These are phyloP conservation scores for Omphalea diandra DNA, from an alignment of 441 rosid genomes.

Conservation along the genomic window DNA sequence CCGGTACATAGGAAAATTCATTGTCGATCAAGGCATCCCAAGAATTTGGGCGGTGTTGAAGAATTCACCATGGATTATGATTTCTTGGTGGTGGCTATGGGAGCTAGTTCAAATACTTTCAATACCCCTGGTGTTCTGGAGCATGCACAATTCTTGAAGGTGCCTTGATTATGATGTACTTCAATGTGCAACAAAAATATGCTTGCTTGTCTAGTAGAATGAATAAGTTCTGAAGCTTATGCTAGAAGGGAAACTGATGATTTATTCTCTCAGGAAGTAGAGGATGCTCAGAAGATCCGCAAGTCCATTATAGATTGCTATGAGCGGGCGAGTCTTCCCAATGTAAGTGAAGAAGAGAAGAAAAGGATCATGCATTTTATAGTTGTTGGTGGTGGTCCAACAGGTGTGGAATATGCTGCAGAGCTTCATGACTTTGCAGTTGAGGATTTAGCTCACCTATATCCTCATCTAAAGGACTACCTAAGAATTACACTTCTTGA, in stretches of 20 bases:
- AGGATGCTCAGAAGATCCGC: constrained; percentile 84
- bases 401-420: constrained; percentile 93
- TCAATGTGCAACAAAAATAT: no score
- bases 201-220: no score
- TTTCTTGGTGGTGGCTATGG: constrained; percentile 80
- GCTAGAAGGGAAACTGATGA: background rate
- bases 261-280: constrained; percentile 62
- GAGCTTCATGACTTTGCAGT: constrained; percentile 78
- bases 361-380: constrained; percentile 78
- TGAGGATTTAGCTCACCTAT: constrained; percentile 66
- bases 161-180: no score
- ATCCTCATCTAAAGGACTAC: constrained; percentile 52
- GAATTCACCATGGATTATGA: no score
- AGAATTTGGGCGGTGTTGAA: constrained; percentile 43
- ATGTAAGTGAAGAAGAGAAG: constrained; percentile 73
- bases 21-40: constrained; percentile 53
- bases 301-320: constrained; percentile 67
- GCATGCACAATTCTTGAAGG: constrained; percentile 86
- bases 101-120: constrained; percentile 89
- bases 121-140: constrained; percentile 90
- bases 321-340: constrained; percentile 78
- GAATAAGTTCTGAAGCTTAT: background rate
- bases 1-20: constrained; percentile 63
- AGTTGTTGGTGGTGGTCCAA: constrained; percentile 92
- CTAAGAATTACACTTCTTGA: constrained; percentile 75